Evolutionary conservation across 2,329 filamentous ascomycete genomes (phyloP), one percentile per base, ranked within the genome.

Genomic region (Orbilia brochopaga): DNA sequence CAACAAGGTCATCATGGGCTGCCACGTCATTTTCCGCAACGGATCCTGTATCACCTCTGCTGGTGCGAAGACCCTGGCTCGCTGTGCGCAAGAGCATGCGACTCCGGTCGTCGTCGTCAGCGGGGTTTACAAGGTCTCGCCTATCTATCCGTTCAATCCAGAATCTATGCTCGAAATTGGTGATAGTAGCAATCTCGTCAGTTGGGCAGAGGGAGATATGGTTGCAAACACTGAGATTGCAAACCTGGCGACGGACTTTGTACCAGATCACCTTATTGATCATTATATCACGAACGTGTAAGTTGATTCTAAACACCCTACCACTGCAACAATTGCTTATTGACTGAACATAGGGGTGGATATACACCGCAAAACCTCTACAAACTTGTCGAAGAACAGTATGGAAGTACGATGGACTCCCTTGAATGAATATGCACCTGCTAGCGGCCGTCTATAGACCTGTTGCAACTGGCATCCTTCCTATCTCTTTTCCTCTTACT

Each of bases 91-190:
- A 78, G 87, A 89, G 75, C 89, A 92, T 77, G 87, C 88, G 74
- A 91, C 89, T 23, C 90, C 92, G 0, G 92, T 99, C 17, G 88
- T 97, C 23, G 91, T 95, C 1, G 85, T 99, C 48, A 90, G 89
- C 58, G 93, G 92, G 32, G 88, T 97, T 19, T 97, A 97, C 83
- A 96, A 96, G 80, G 85, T 99, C 62, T 95, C 91, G 75, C 92
- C 94, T 0, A 88, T 95, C 69, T 93, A 92, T 77, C 90, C 92
- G 0, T 92, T 92, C 76, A 88, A 94, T 76, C 88, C 90, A 59
- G 89, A 91, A 74, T 86, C 87, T 2, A 82, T 96, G 72, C 90
- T 96, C 67, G 93, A 97, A 80, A 91, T 91, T 81, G 93, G 91
- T n/a, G 69, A 66, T 21, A 66, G 61, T 50, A 73, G 69, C 44